phyloP scores from a whole-genome alignment of 1,139 yeast species.

The Scheffersomyces stambukii region DNA sequence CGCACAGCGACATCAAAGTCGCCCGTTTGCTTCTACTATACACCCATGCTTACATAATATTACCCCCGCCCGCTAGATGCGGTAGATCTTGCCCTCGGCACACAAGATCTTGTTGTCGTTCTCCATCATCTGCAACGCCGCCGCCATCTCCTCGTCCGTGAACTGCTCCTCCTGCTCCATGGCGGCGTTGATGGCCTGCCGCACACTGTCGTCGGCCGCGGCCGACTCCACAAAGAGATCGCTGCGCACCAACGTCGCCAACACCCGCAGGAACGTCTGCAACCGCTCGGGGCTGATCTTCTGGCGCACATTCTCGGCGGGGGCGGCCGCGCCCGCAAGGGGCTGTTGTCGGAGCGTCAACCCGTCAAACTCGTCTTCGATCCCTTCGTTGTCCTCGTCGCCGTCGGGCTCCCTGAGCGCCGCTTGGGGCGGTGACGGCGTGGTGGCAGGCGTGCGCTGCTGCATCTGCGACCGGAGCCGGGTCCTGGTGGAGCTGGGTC shows the following conservation, averaged over 20 bases:
- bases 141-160: constrained; percentile 44
- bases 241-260: constrained; percentile 46
- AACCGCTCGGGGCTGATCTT: constrained; percentile 49
- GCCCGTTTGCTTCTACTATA: too few relatives aligned
- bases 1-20: too few relatives aligned
- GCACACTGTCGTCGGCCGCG: constrained; percentile 42
- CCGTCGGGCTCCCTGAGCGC: constrained; percentile 1
- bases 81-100: constrained; percentile 61
- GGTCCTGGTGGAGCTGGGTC: constrained; percentile 17
- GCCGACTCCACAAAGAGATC: constrained; percentile 45
- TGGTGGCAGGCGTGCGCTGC: constrained; percentile 8
- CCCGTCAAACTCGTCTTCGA: constrained; percentile 19
- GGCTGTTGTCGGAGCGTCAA: constrained; percentile 19
- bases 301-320: constrained; percentile 10
- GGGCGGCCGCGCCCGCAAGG: constrained; percentile 19
- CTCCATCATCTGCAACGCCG: constrained; percentile 51
- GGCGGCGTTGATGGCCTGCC: constrained; percentile 45
- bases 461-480: constrained; percentile 12
- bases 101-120: constrained; percentile 56
- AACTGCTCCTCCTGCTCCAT: constrained; percentile 63
- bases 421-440: constrained; percentile 9
- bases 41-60: too few relatives aligned
- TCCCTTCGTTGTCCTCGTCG: constrained; percentile 11
- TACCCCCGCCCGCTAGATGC: too few relatives aligned
- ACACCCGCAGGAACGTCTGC: constrained; percentile 36